Percentiles rank a stretch among this genome's conserved stretches.
Evolutionary conservation across 169 alveolate genomes (phyloP).

Genomic region (Cryptosporidium muris): DNA sequence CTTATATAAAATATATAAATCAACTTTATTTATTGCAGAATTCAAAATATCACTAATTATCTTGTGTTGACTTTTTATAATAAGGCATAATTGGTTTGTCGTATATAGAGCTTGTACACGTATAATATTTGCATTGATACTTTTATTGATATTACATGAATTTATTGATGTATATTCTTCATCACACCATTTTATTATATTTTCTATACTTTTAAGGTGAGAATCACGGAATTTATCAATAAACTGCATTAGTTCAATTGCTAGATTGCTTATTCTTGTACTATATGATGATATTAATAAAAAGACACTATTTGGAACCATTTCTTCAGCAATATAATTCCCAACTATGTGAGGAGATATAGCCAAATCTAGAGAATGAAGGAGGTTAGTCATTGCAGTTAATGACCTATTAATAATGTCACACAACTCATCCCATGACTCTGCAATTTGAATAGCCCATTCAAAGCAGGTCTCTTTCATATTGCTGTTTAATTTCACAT

Average conservation of each 20-base stretch:
- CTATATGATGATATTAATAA: conserved; percentile 5
- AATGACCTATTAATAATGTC: conserved; percentile 23
- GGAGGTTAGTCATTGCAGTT: conserved; percentile 2
- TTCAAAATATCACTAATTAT: background rate
- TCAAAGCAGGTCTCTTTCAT: conserved; percentile 59
- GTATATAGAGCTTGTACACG: conserved; percentile 27
- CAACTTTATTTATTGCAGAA: conserved; percentile 7
- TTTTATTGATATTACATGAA: conserved; percentile 11
- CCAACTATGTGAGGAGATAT: conserved; percentile 7
- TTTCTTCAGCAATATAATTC: conserved; percentile 24
- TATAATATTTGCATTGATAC: conserved; percentile 1
- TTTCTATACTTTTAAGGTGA: conserved; percentile 25
- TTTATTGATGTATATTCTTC: conserved; percentile 56
- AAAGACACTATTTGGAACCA: conserved; percentile 28
- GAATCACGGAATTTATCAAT: background rate
- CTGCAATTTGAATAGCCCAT: conserved; percentile 28
- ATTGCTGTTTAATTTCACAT: background rate
- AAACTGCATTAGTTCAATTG: conserved; percentile 1
- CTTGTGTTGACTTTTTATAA: conserved; percentile 3
- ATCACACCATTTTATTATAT: conserved; percentile 47
- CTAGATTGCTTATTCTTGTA: conserved; percentile 14
- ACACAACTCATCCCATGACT: conserved; percentile 19
- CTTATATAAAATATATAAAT: conserved; percentile 12
- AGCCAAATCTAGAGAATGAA: conserved; percentile 21
- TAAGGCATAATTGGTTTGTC: conserved; percentile 17